Conservation (phyloP, 2,329 filamentous ascomycete genomes). For the Curvularia eragrostidis region DNA sequence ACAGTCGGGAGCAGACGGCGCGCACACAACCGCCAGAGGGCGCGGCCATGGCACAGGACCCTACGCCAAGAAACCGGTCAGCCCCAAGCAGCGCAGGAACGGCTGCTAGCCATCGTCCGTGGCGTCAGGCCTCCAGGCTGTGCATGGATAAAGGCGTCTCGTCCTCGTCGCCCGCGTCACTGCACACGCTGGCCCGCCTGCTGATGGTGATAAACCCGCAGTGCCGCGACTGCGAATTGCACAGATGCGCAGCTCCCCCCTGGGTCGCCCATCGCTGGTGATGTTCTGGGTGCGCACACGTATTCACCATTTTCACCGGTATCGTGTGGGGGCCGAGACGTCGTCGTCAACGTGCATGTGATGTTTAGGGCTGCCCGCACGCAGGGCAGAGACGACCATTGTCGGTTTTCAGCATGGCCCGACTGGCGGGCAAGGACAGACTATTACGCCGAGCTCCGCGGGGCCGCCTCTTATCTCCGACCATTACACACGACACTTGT, state of each 20-base stretch:
- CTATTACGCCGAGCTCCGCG: neutral
- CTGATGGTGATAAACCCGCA: constrained; percentile 20
- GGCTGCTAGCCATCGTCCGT: constrained; percentile 26
- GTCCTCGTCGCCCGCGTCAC: constrained; percentile 3
- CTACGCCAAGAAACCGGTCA: constrained; percentile 25
- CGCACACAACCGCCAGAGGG: neutral
- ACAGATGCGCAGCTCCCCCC: constrained; percentile 20
- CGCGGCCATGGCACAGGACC: constrained; percentile 13
- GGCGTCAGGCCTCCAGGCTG: constrained; percentile 25
- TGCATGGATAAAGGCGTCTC: constrained; percentile 18
- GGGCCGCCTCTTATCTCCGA: too few relatives aligned
- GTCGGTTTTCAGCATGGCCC: constrained; percentile 13
- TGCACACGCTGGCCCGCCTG: neutral
- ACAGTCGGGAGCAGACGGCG: neutral
- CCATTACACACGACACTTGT: too few relatives aligned
- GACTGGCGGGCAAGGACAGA: neutral
- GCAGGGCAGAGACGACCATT: constrained; percentile 1
- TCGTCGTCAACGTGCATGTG: constrained; percentile 16
- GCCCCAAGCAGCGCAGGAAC: constrained; percentile 30
- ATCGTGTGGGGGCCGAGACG: constrained; percentile 31
- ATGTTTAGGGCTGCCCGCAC: constrained; percentile 12
- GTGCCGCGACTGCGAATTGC: constrained; percentile 17
- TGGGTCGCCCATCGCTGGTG: too few relatives aligned
- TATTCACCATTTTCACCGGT: constrained; percentile 24
- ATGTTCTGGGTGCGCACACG: constrained; percentile 19